Evolutionary conservation across 352 stramenopile species (phyloP).

Genomic region (Elongisporangium undulatum): DNA sequence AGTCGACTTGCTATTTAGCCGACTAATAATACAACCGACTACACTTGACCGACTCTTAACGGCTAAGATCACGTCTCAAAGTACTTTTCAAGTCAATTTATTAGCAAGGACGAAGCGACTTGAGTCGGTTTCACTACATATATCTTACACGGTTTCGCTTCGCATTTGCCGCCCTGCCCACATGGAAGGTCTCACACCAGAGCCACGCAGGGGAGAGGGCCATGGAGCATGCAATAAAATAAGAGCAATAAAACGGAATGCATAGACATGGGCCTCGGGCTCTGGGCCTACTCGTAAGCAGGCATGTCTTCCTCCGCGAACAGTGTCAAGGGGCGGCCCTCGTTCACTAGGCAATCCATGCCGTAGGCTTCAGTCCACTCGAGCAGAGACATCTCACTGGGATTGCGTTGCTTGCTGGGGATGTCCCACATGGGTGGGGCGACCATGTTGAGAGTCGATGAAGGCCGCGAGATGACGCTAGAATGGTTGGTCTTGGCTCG

Average conservation of each 20-base stretch:
- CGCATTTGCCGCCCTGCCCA: background rate
- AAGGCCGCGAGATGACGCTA: constrained; percentile 12
- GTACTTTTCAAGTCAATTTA: background rate
- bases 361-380: constrained; percentile 78
- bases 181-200: background rate
- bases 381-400: constrained; percentile 62
- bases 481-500: constrained; percentile 30
- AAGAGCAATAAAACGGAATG: constrained; percentile 1
- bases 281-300: constrained; percentile 39
- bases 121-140: background rate
- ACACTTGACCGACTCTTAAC: background rate
- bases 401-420: constrained; percentile 38
- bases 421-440: constrained; percentile 26
- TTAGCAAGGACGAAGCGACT: background rate
- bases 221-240: background rate
- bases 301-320: constrained; percentile 49
- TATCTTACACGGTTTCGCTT: background rate
- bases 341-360: constrained; percentile 79
- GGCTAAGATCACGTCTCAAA: background rate
- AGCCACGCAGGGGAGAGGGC: background rate
- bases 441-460: constrained; percentile 7
- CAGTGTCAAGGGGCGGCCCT: constrained; percentile 45
- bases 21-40: too few species aligned
- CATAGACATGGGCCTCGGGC: background rate
- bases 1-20: background rate